These are phyloP conservation scores for Paecilomyces sp. DNA, from an alignment of 2,329 filamentous ascomycete genomes.

Conservation along the genomic window DNA sequence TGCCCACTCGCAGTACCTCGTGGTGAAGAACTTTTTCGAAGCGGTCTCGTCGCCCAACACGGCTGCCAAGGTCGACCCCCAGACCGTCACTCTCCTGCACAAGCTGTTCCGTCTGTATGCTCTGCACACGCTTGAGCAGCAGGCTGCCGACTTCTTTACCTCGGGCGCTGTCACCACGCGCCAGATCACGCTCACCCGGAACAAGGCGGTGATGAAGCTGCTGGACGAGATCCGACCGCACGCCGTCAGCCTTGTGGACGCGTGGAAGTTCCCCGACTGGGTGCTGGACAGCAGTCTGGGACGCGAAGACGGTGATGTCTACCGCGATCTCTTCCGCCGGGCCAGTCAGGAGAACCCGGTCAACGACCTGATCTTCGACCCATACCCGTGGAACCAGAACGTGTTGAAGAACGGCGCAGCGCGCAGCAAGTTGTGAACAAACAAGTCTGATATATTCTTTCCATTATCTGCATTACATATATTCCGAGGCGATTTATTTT, in stretches of 20 bases:
- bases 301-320: conserved; percentile 65
- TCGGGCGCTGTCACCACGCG: conserved; percentile 61
- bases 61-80: conserved; percentile 47
- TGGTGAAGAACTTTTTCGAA: conserved; percentile 74
- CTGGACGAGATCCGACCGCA: conserved; percentile 67
- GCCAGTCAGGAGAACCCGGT: conserved; percentile 67
- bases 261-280: conserved; percentile 73
- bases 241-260: conserved; percentile 62
- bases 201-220: conserved; percentile 61
- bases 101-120: conserved; percentile 61
- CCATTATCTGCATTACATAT: too few relatives aligned
- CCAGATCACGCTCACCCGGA: conserved; percentile 64
- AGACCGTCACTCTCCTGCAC: conserved; percentile 54
- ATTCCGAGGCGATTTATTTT: too few relatives aligned
- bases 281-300: conserved; percentile 66
- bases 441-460: too few relatives aligned
- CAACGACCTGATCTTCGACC: conserved; percentile 64
- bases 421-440: conserved; percentile 30
- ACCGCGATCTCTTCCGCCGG: conserved; percentile 68
- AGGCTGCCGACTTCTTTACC: conserved; percentile 66
- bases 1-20: conserved; percentile 68
- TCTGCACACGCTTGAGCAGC: conserved; percentile 59
- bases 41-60: conserved; percentile 52
- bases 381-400: conserved; percentile 35
- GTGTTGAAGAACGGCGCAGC: conserved; percentile 50